Conservation (phyloP, 2,329 filamentous ascomycete species). For the Monosporascus sp. region DNA sequence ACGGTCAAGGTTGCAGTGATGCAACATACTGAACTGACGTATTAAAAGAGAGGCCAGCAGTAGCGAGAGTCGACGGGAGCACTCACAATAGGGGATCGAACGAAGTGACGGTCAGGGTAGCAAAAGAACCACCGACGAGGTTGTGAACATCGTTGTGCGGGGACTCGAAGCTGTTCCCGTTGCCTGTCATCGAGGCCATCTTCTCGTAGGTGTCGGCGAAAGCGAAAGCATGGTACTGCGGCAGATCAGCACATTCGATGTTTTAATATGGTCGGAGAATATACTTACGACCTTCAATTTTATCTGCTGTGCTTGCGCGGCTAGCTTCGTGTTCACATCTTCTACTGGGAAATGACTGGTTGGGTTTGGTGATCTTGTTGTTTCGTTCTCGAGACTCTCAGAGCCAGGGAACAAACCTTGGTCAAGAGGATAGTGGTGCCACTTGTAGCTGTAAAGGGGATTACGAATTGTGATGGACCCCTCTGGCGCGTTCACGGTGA, state of each 20-base stretch:
- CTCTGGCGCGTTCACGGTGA: slow-evolving; percentile 37
- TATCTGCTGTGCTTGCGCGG: slow-evolving; percentile 23
- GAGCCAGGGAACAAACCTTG: slow-evolving; percentile 31
- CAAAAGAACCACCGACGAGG: slow-evolving; percentile 29
- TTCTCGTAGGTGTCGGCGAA: slow-evolving; percentile 31
- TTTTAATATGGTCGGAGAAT: background rate
- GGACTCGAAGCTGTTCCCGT: slow-evolving; percentile 37
- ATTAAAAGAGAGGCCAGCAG: background rate
- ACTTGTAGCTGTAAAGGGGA: slow-evolving; percentile 48
- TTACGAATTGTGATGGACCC: slow-evolving; percentile 39
- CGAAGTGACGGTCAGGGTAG: slow-evolving; percentile 32
- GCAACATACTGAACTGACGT: slow-evolving; percentile 35
- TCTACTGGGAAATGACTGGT: slow-evolving; percentile 33
- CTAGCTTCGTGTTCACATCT: slow-evolving; percentile 32
- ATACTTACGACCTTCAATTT: slow-evolving; percentile 36
- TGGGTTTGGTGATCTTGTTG: slow-evolving; percentile 32
- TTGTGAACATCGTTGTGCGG: slow-evolving; percentile 41
- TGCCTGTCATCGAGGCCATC: slow-evolving; percentile 35
- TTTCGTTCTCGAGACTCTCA: slow-evolving; percentile 27
- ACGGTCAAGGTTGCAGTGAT: slow-evolving; percentile 55
- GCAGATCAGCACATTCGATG: background rate
- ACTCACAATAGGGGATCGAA: slow-evolving; percentile 45
- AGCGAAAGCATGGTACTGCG: slow-evolving; percentile 38
- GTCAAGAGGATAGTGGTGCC: slow-evolving; percentile 34
- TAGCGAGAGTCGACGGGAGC: background rate